These are phyloP conservation scores for Verticillium nubilum DNA, from an alignment of 2,329 filamentous ascomycete species.

Conservation along the genomic window DNA sequence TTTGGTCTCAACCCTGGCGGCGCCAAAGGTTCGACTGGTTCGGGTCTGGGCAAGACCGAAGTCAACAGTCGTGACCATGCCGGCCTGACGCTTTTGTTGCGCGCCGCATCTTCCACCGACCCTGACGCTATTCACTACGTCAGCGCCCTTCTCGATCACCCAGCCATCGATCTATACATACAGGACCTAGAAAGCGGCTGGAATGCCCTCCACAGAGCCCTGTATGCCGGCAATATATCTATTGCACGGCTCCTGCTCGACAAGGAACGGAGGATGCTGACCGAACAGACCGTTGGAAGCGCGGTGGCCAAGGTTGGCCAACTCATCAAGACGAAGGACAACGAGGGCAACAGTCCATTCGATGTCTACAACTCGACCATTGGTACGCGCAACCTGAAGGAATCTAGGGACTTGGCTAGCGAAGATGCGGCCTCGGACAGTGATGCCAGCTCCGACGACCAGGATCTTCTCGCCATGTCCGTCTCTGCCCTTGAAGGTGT, in stretches of 20 bases:
- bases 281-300: constrained; percentile 52
- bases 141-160: constrained; percentile 72
- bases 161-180: constrained; percentile 75
- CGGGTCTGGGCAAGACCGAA: constrained; percentile 51
- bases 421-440: constrained; percentile 50
- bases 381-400: constrained; percentile 62
- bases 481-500: constrained; percentile 13
- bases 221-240: constrained; percentile 85
- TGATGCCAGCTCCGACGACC: constrained; percentile 35
- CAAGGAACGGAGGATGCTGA: constrained; percentile 64
- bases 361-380: constrained; percentile 90
- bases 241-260: constrained; percentile 78
- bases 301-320: constrained; percentile 60
- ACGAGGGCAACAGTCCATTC: constrained; percentile 90
- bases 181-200: constrained; percentile 92
- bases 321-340: constrained; percentile 91
- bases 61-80: constrained; percentile 79
- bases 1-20: constrained; percentile 36
- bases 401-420: constrained; percentile 24
- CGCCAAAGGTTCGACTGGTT: constrained; percentile 36
- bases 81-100: constrained; percentile 79
- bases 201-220: constrained; percentile 86
- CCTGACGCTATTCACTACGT: constrained; percentile 70
- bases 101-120: constrained; percentile 71
- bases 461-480: constrained; percentile 8